Conservation (phyloP, 768 basidiomycete species). For the Phylloporus rhodoxanthus region DNA sequence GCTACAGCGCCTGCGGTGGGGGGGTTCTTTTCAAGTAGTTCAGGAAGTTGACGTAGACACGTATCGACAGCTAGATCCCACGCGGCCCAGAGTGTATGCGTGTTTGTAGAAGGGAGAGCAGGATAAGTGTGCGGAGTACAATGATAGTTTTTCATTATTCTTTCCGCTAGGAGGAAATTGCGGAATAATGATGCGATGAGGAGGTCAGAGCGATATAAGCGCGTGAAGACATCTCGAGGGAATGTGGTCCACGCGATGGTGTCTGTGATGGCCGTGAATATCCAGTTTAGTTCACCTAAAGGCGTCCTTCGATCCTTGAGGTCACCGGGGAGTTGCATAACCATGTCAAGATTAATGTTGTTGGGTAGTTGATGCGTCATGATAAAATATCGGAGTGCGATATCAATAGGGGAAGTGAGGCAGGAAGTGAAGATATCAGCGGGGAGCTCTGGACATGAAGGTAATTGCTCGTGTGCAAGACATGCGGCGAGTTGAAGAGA, state of each 20-base stretch:
- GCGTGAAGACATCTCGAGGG: slow-evolving; percentile 86
- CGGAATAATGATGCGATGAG: slow-evolving; percentile 95
- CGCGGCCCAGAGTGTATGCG: slow-evolving; percentile 91
- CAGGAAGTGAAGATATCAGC: slow-evolving; percentile 98
- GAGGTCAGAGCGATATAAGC: slow-evolving; percentile 90
- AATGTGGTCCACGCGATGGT: slow-evolving; percentile 99
- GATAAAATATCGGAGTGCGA: slow-evolving; percentile 89
- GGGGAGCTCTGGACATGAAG: slow-evolving; percentile 93
- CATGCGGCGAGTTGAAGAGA: slow-evolving; percentile 96
- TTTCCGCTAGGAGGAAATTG: slow-evolving; percentile 93
- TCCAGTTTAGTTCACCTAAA: slow-evolving; percentile 98
- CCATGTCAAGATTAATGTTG: slow-evolving; percentile 80
- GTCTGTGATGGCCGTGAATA: slow-evolving; percentile 97
- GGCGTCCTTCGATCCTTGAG: slow-evolving; percentile 95
- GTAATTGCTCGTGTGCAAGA: slow-evolving; percentile 82
- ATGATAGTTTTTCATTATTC: slow-evolving; percentile 96
- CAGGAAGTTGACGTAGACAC: slow-evolving; percentile 88
- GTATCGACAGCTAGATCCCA: slow-evolving; percentile 98
- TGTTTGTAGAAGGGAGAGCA: slow-evolving; percentile 90
- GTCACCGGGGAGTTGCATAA: slow-evolving; percentile 92
- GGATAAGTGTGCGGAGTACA: slow-evolving; percentile 95
- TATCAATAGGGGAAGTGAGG: slow-evolving; percentile 96
- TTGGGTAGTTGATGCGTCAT: slow-evolving; percentile 84
- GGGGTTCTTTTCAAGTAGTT: slow-evolving; percentile 50
- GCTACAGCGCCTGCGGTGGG: slow-evolving; percentile 16